These are phyloP conservation scores for Pichia kudriavzevii DNA, from an alignment of 1,139 yeast genomes.

Conservation along the genomic window DNA sequence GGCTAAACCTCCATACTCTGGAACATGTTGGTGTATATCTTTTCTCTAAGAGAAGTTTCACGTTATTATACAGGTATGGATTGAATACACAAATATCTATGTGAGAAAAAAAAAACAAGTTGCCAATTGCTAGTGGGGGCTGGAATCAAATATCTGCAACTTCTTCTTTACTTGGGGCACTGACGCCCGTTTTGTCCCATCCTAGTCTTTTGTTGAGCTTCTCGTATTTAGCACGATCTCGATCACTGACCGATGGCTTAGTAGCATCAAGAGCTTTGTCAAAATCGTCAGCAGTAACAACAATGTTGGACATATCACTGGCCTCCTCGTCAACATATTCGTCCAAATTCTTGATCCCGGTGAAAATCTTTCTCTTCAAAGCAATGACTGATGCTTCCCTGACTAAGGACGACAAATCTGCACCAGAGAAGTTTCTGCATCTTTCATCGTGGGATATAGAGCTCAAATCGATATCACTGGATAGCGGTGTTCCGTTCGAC, in stretches of 20 bases:
- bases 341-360: slow-evolving; percentile 30
- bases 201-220: slow-evolving; percentile 29
- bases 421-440: slow-evolving; percentile 89
- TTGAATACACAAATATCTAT: too few relatives aligned
- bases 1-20: too few relatives aligned
- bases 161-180: slow-evolving; percentile 5
- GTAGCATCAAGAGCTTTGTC: slow-evolving; percentile 62
- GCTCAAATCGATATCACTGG: slow-evolving; percentile 51
- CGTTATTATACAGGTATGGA: too few relatives aligned
- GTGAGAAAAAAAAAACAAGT: too few relatives aligned
- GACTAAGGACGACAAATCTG: slow-evolving; percentile 85
- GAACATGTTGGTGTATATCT: too few relatives aligned
- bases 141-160: too few relatives aligned
- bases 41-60: too few relatives aligned
- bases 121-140: too few relatives aligned
- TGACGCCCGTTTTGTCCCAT: slow-evolving; percentile 27
- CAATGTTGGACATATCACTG: slow-evolving; percentile 27
- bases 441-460: slow-evolving; percentile 65
- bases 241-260: slow-evolving; percentile 86
- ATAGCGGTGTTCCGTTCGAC: slow-evolving; percentile 70
- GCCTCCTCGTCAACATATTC: slow-evolving; percentile 28
- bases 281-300: slow-evolving; percentile 63
- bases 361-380: slow-evolving; percentile 62
- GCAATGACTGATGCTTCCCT: slow-evolving; percentile 92
- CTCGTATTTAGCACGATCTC: slow-evolving; percentile 74